Percentiles rank a stretch among this genome's conserved stretches.
Evolutionary conservation across 179 eudicot species (phyloP).

Genomic region (Gypsophila paniculata): DNA sequence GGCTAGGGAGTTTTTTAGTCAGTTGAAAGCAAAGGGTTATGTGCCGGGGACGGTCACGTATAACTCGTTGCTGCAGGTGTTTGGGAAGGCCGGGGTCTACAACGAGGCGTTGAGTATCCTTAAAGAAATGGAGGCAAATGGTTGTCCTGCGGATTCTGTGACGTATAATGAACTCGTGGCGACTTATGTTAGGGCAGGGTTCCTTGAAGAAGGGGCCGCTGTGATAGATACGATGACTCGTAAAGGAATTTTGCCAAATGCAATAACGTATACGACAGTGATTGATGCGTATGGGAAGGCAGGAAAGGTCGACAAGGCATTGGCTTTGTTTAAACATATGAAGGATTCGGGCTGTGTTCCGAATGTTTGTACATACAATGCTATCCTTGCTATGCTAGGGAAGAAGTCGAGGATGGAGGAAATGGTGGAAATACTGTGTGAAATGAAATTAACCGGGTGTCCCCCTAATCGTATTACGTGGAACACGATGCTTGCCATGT

Average conservation of each 20-base stretch:
- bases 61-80: slow-evolving; percentile 81
- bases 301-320: slow-evolving; percentile 71
- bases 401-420: slow-evolving; percentile 69
- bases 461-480: slow-evolving; percentile 77
- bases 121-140: slow-evolving; percentile 75
- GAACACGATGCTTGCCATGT: slow-evolving; percentile 85
- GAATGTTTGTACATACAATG: slow-evolving; percentile 76
- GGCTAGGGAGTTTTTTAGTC: slow-evolving; percentile 61
- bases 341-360: slow-evolving; percentile 80
- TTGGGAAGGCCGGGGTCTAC: slow-evolving; percentile 75
- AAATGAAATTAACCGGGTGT: slow-evolving; percentile 74
- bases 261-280: slow-evolving; percentile 75
- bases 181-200: slow-evolving; percentile 82
- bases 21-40: slow-evolving; percentile 55
- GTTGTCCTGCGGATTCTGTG: slow-evolving; percentile 66
- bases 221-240: slow-evolving; percentile 61
- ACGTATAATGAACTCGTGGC: slow-evolving; percentile 87
- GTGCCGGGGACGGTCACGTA: slow-evolving; percentile 71
- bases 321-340: slow-evolving; percentile 65
- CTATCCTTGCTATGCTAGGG: slow-evolving; percentile 75
- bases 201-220: slow-evolving; percentile 69
- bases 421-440: slow-evolving; percentile 63
- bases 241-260: slow-evolving; percentile 77
- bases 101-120: slow-evolving; percentile 68
- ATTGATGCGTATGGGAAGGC: slow-evolving; percentile 85